These are phyloP conservation scores for Mycosphaerella arachidis DNA, from an alignment of 2,329 filamentous ascomycete species.

Conservation along the genomic window DNA sequence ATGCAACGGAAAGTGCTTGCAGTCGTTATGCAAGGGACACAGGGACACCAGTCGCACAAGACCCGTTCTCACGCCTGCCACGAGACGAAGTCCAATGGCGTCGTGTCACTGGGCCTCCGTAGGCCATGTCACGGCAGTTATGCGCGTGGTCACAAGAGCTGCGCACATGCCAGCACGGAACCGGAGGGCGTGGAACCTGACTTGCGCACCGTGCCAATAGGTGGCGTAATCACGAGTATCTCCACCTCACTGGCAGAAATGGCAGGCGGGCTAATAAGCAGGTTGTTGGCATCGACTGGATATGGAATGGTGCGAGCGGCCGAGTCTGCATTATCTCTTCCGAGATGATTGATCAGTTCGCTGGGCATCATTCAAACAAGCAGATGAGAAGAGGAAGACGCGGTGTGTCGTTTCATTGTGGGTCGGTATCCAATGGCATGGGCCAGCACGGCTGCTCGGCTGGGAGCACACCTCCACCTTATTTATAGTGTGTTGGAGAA, in stretches of 20 bases:
- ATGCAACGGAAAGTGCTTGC: constrained; percentile 23
- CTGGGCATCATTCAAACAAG: not conserved
- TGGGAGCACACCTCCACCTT: not conserved
- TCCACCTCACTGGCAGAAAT: constrained; percentile 5
- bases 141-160: constrained; percentile 15
- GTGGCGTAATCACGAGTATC: constrained; percentile 5
- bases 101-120: constrained; percentile 9
- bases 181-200: constrained; percentile 7
- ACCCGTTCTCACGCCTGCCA: constrained; percentile 20
- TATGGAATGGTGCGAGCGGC: constrained; percentile 1
- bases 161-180: constrained; percentile 13
- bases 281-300: not conserved
- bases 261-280: constrained; percentile 6
- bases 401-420: constrained; percentile 16
- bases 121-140: constrained; percentile 12
- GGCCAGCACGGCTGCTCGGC: not conserved
- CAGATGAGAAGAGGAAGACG: constrained; percentile 7
- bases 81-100: constrained; percentile 18
- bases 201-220: constrained; percentile 11
- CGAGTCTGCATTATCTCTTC: constrained; percentile 1
- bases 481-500: not conserved
- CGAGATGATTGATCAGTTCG: not conserved
- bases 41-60: constrained; percentile 11
- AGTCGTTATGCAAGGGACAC: constrained; percentile 22
- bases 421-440: constrained; percentile 19